Percentiles rank a stretch among this genome's conserved stretches.
Evolutionary conservation across 495 filamentous ascomycete species (phyloP).

Genomic region (Aspergillus avenaceus): DNA sequence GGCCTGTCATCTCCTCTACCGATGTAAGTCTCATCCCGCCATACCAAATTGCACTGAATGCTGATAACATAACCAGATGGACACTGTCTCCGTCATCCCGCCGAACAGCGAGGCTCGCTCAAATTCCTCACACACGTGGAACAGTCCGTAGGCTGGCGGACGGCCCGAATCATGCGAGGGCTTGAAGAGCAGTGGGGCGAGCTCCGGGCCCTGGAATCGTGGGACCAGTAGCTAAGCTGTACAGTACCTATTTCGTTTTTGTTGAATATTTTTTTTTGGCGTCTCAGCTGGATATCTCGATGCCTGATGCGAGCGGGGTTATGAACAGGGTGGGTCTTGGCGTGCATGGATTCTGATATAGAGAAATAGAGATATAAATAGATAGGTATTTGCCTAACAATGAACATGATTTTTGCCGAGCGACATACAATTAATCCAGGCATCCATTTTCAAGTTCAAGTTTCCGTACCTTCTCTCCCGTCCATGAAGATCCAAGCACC

Average conservation of each 20-base stretch:
- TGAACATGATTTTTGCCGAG: not conserved
- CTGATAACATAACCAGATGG: no score
- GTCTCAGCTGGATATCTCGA: not conserved
- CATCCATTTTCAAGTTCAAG: not conserved
- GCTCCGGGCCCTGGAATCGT: constrained; percentile 15
- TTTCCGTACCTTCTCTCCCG: no score
- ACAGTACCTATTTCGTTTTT: not conserved
- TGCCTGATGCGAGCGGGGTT: not conserved
- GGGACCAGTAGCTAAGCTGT: not conserved
- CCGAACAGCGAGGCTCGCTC: constrained; percentile 29
- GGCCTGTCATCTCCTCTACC: constrained; percentile 34
- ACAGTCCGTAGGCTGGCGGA: constrained; percentile 32
- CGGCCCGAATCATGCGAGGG: constrained; percentile 27
- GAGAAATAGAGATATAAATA: not conserved
- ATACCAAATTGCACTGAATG: no score
- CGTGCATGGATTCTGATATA: not conserved
- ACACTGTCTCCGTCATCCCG: constrained; percentile 27
- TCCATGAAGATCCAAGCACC: not conserved
- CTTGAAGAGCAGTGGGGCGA: constrained; percentile 30
- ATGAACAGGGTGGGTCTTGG: not conserved
- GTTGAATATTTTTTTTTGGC: not conserved
- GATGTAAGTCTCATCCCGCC: constrained; percentile 22
- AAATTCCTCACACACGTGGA: constrained; percentile 27
- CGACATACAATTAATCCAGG: no score
- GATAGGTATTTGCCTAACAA: not conserved